Evolutionary conservation across 2,329 filamentous ascomycete genomes (phyloP).

Genomic region (Ophiobolus disseminans): DNA sequence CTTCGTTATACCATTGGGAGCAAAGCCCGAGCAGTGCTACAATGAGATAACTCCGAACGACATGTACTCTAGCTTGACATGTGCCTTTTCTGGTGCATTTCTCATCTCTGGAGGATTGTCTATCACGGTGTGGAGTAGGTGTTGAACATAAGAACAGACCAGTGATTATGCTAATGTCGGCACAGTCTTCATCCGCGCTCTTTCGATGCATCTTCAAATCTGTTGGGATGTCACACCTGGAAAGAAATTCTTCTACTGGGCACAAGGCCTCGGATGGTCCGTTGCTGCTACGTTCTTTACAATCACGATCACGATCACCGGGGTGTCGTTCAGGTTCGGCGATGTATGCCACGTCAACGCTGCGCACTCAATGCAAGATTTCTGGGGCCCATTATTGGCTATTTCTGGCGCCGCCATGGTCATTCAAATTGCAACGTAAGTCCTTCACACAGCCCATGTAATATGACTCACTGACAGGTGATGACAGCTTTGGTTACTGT

Average conservation of each 20-base stretch:
- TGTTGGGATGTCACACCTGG: constrained; percentile 96
- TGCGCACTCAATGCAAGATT: constrained; percentile 77
- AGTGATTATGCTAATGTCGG: not conserved
- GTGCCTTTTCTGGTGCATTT: constrained; percentile 86
- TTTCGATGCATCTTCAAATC: constrained; percentile 95
- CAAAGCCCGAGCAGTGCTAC: constrained; percentile 80
- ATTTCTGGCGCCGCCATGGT: constrained; percentile 79
- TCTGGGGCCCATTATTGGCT: constrained; percentile 87
- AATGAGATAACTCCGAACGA: constrained; percentile 92
- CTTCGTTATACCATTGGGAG: constrained; percentile 86
- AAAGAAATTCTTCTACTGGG: constrained; percentile 84
- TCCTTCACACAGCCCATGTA: constrained; percentile 10
- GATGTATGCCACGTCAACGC: constrained; percentile 95
- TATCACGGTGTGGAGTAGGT: constrained; percentile 79
- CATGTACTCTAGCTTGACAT: constrained; percentile 82
- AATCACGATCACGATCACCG: constrained; percentile 81
- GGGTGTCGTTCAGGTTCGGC: constrained; percentile 93
- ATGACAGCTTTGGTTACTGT: constrained; percentile 71
- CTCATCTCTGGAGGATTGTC: constrained; percentile 85
- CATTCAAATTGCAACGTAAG: constrained; percentile 83
- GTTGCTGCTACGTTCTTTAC: constrained; percentile 78
- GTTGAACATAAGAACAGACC: not conserved
- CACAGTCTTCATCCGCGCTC: constrained; percentile 78
- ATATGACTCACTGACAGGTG: constrained; percentile 19
- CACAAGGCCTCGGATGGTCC: constrained; percentile 82